Base-by-base conservation (phyloP, 805 yeast species). In the Kuraishia molischiana region DNA sequence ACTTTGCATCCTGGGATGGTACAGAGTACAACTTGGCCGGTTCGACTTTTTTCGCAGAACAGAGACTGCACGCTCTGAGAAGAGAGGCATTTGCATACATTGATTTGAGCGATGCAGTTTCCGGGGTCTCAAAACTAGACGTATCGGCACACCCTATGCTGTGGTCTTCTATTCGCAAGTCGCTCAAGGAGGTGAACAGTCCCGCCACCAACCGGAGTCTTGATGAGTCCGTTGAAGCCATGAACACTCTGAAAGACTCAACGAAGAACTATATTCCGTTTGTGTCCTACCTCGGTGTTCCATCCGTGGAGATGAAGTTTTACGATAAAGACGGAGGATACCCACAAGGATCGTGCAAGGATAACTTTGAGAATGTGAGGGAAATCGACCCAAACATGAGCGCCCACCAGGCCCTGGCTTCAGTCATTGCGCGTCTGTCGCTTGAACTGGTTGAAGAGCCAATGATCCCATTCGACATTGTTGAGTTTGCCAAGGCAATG, bases 1-100 rank as follows among this genome's bases (percentile, higher is more conserved):
- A 80, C 50, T 87, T 89, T 59, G 75, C 77, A 0, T 84, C 95
- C 1, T 86, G 83, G 63, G 95, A 89, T 49, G 96, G 84, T 1
- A 63, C 82, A 0, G 77, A 79, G 43, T 86, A 81, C 50, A 87
- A 87, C 52, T 61, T 69, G 46, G 95, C 92, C 0, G 97, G 97
- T 0, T 68, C 85, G n/a, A 69, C 87, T 0, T 90, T 82, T 49
- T 77, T 89, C 70, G 66, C 79, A 5, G 84, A 81, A 46, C 61
- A 66, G 28, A 69, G 70, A 40, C 54, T 61, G n/a, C 68, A 70
- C 19, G 68, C 66, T 29, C 59, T 86, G 20, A 61, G 66, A 38
- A 67, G 72, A 34, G 79, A 80, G 44, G 80, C 82, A 0, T 77
- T 73, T 48, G 67, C 85, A 0, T 81, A 83, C 46, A 68, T 89